A percentile compares a stretch with the other conserved stretches of the same genome.
Conservation (phyloP, 441 rosid species). For the Bruguiera hainesii region DNA sequence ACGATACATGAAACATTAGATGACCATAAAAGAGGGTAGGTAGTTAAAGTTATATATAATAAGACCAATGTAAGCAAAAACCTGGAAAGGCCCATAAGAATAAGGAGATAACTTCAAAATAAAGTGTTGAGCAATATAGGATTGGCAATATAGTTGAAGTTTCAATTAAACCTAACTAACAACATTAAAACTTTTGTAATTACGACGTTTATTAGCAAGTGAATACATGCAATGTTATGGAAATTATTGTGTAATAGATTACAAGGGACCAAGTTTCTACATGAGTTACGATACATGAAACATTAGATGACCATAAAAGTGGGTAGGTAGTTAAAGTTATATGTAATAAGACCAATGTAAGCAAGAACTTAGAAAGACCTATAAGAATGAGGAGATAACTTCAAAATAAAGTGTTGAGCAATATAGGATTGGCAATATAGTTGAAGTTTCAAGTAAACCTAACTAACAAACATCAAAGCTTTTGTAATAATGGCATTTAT, state of each 20-base stretch:
- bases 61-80: no score
- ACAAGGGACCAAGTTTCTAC: neutral
- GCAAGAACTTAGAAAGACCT: no score
- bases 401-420: no score
- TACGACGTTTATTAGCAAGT: no score
- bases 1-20: neutral
- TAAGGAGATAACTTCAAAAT: no score
- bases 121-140: no score
- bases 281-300: neutral
- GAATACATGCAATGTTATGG: neutral
- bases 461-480: neutral
- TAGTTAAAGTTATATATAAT: no score
- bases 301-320: neutral
- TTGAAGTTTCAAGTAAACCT: neutral
- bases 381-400: no score
- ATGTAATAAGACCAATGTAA: no score
- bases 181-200: no score
- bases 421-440: neutral
- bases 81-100: no score
- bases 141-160: neutral
- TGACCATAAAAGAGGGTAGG: neutral
- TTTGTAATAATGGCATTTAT: neutral
- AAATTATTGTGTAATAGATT: no score
- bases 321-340: neutral
- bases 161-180: neutral